These are phyloP conservation scores for Ampelocalamus luodianensis DNA, from an alignment of 176 grass and related monocot species.

Conservation along the genomic window DNA sequence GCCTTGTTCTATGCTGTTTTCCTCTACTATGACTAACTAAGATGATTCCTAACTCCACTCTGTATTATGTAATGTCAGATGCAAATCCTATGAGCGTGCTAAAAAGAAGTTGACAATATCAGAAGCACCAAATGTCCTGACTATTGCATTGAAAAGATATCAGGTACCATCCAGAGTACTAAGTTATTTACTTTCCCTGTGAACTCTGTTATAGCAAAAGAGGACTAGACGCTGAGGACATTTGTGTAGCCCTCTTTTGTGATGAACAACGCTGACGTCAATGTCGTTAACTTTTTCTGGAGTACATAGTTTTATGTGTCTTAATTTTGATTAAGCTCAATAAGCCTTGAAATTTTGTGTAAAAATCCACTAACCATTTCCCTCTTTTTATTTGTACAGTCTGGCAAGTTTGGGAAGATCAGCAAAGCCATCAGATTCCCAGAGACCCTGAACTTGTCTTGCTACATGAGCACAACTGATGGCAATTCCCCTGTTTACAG, in stretches of 20 bases:
- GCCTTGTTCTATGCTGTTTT: neutral
- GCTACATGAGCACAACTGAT: slow-evolving; percentile 71
- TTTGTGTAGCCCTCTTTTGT: slow-evolving; percentile 8
- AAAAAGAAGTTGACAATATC: slow-evolving; percentile 89
- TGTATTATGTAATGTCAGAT: slow-evolving; percentile 53
- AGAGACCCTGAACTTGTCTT: slow-evolving; percentile 61
- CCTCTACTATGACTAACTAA: slow-evolving; percentile 4
- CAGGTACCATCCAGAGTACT: slow-evolving; percentile 57
- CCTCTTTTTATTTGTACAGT: slow-evolving; percentile 50
- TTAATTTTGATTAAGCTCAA: slow-evolving; percentile 30
- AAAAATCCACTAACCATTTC: slow-evolving; percentile 23
- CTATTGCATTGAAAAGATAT: slow-evolving; percentile 90
- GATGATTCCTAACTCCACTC: neutral
- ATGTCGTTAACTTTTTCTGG: slow-evolving; percentile 6
- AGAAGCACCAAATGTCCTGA: slow-evolving; percentile 91
- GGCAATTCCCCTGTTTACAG: slow-evolving; percentile 77
- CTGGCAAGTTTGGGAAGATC: slow-evolving; percentile 89
- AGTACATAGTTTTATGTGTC: slow-evolving; percentile 4
- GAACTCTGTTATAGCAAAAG: neutral
- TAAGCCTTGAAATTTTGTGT: slow-evolving; percentile 19
- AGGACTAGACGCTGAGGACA: slow-evolving; percentile 4
- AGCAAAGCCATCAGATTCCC: slow-evolving; percentile 85
- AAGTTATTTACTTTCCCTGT: neutral
- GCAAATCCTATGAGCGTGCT: slow-evolving; percentile 85
- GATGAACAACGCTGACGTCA: neutral